These are phyloP conservation scores for Mortierella sp. DNA, from an alignment of 371 early-diverging fungal genomes.

Conservation along the genomic window DNA sequence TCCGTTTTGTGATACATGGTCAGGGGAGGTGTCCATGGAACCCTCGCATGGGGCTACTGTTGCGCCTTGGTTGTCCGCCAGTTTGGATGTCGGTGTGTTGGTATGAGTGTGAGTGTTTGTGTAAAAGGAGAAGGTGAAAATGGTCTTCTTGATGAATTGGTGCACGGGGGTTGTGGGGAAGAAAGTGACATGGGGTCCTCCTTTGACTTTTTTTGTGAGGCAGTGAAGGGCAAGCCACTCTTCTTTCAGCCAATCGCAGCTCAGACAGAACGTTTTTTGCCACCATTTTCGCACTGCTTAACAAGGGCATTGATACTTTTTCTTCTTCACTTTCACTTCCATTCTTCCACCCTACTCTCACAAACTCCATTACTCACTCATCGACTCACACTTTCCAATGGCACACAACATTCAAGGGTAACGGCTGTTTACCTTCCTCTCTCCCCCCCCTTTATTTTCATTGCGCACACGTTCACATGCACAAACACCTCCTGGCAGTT, in stretches of 20 bases:
- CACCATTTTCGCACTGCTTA: background rate
- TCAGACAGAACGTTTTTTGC: background rate
- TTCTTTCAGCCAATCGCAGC: background rate
- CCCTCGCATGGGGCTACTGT: conserved; percentile 8
- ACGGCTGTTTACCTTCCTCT: background rate
- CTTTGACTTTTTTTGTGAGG: background rate
- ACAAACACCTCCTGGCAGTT: background rate
- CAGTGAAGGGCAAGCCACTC: background rate
- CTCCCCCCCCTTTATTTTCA: background rate
- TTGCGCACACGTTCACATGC: background rate
- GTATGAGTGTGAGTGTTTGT: background rate
- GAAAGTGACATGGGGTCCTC: background rate
- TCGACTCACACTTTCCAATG: background rate
- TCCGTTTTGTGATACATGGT: conserved; percentile 7
- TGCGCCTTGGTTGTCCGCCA: conserved; percentile 12
- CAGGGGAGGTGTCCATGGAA: conserved; percentile 32
- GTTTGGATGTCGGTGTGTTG: conserved; percentile 1
- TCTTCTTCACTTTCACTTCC: background rate
- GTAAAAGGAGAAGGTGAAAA: background rate
- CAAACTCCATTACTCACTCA: background rate
- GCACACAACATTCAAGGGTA: background rate
- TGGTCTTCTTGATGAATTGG: background rate
- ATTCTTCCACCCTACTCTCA: background rate
- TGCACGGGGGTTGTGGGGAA: background rate
- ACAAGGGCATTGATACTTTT: background rate